Conservation (phyloP, 345 rosid genomes). For the Stellera chamaejasme region DNA sequence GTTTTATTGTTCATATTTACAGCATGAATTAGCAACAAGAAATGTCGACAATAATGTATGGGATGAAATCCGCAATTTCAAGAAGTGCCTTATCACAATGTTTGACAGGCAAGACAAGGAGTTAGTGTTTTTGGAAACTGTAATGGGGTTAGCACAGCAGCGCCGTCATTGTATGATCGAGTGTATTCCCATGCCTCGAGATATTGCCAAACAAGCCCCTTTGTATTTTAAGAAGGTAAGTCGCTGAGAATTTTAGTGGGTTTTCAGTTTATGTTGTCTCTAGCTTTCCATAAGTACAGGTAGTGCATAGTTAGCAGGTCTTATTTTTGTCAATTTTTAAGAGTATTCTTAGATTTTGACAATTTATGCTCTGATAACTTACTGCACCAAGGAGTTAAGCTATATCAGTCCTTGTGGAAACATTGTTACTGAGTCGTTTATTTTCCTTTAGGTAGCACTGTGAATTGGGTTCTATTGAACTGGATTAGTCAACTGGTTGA, state of each 20-base stretch:
- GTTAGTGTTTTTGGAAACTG: constrained; percentile 77
- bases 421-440: too few species aligned
- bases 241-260: background rate
- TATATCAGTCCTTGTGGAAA: too few species aligned
- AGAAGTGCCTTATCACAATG: constrained; percentile 92
- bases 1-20: constrained; percentile 12
- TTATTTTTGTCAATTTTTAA: too few species aligned
- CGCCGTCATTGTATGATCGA: constrained; percentile 82
- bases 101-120: constrained; percentile 82
- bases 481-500: too few species aligned
- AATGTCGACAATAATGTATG: constrained; percentile 64
- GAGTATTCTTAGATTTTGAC: too few species aligned
- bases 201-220: constrained; percentile 73
- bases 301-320: too few species aligned
- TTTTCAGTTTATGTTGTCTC: background rate
- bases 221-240: constrained; percentile 77
- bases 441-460: too few species aligned
- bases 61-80: constrained; percentile 89
- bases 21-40: constrained; percentile 82
- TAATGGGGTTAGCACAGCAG: constrained; percentile 73
- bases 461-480: too few species aligned
- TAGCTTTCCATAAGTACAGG: too few species aligned
- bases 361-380: too few species aligned
- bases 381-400: too few species aligned
- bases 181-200: constrained; percentile 70